phyloP scores from a whole-genome alignment of 1,284 basidiomycete species.

The Meripilus lineatus region DNA sequence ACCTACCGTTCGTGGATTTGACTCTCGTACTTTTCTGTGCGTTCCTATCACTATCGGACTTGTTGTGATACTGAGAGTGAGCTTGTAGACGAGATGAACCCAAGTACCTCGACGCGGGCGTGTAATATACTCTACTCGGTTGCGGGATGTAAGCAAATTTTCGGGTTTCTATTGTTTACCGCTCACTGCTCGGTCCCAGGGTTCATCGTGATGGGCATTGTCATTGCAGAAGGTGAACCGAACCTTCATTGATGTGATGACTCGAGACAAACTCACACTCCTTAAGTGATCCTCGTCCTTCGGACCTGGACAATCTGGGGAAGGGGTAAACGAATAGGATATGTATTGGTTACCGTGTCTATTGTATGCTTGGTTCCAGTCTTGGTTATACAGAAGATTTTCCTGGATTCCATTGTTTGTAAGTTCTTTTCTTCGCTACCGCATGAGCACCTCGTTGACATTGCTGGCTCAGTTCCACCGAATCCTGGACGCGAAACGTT shows the following conservation, averaged over 20 bases:
- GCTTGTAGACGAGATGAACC: slow-evolving; percentile 6
- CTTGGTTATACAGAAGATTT: slow-evolving; percentile 3
- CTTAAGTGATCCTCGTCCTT: slow-evolving; percentile 8
- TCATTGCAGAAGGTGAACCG: slow-evolving; percentile 7
- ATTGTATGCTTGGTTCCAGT: background rate
- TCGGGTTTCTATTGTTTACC: background rate
- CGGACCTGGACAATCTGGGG: slow-evolving; percentile 12
- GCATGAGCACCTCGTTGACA: too few species aligned
- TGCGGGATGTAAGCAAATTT: slow-evolving; percentile 7
- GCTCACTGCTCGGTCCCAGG: background rate
- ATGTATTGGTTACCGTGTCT: background rate
- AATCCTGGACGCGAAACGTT: too few species aligned
- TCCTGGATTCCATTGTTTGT: slow-evolving; percentile 5
- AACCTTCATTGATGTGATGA: background rate
- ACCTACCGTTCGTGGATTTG: slow-evolving; percentile 8
- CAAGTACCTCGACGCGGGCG: background rate
- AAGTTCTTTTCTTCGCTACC: background rate
- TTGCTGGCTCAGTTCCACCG: background rate
- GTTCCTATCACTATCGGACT: background rate
- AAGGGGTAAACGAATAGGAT: slow-evolving; percentile 1
- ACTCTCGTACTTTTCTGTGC: slow-evolving; percentile 9
- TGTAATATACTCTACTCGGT: slow-evolving; percentile 4
- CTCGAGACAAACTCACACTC: too few species aligned
- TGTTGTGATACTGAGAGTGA: too few species aligned
- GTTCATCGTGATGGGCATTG: slow-evolving; percentile 8